Evolutionary conservation across 768 basidiomycete species (phyloP), one percentile per base, ranked within the genome.

Genomic region (Russula olivacea): DNA sequence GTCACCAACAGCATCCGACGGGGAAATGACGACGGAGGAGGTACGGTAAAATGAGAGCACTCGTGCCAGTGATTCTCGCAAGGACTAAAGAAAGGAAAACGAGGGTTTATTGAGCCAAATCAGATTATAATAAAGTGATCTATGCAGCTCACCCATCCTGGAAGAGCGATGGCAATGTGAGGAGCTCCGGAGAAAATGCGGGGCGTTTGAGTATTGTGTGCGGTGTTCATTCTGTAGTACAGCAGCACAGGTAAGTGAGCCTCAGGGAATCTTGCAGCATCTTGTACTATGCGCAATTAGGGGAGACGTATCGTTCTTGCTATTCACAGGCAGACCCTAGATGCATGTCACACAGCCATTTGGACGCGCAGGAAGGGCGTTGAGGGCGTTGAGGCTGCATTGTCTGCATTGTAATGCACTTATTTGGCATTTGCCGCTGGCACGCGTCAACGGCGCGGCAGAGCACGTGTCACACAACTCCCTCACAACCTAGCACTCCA

Each of bases 111-210:
- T 41, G 15, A 57, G 45, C 19, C 15, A 23, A 32, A 47, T 45
- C n/a, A 28, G 3, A 3, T 43, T 9, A 32, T 21, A 45, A 45
- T n/a, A 32, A 34, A 38, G 45, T 21, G 30, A 36, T 48, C 43
- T 25, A 30, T 15, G 50, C 23, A 11, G 32, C 64, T 60, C 47
- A 65, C 58, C 58, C 64, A 66, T 51, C 64, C 55, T 25, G 59
- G 64, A 50, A 61, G 52, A 34, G 55, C 41, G 28, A 59, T 32
- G 52, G 32, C 40, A 21, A 65, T 40, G 50, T 32, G 55, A 10
- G 61, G 58, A 43, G 41, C 48, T 23, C 65, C 61, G 60, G 61
- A 61, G 55, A 66, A 55, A 58, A 49, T 48, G 55, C 61, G 63
- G 55, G 50, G 61, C 41, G 34, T 49, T 45, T 45, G 48, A 32